These are phyloP conservation scores for Evernia prunastri DNA, from an alignment of 495 filamentous ascomycete genomes.

Conservation along the genomic window DNA sequence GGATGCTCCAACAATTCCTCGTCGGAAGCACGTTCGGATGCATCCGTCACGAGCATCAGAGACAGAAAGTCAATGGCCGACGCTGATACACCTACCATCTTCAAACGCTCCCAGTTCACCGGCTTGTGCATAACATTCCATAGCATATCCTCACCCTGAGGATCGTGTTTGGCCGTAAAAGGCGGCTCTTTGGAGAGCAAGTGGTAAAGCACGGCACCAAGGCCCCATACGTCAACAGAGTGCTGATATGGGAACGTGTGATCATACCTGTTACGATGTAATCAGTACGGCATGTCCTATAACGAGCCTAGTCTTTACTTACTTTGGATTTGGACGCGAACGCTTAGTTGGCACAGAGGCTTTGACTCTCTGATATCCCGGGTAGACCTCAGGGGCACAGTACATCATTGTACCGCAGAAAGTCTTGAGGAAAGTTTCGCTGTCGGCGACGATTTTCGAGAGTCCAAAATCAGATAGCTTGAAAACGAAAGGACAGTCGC, in stretches of 20 bases:
- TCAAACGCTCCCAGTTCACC: slow-evolving; percentile 55
- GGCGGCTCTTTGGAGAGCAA: slow-evolving; percentile 69
- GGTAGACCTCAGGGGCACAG: slow-evolving; percentile 93
- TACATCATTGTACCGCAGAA: slow-evolving; percentile 96
- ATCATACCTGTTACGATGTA: slow-evolving; percentile 29
- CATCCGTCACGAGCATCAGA: slow-evolving; percentile 68
- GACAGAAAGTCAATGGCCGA: slow-evolving; percentile 64
- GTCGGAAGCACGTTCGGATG: slow-evolving; percentile 61
- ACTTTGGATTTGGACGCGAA: slow-evolving; percentile 45
- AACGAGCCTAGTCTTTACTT: slow-evolving; percentile 1
- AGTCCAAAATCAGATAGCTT: slow-evolving; percentile 95
- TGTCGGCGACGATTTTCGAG: slow-evolving; percentile 81
- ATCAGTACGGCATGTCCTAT: slow-evolving; percentile 24
- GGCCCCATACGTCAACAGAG: slow-evolving; percentile 90
- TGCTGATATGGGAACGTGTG: slow-evolving; percentile 66
- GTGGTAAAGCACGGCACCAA: slow-evolving; percentile 84
- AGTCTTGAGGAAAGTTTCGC: slow-evolving; percentile 86
- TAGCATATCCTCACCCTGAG: not conserved
- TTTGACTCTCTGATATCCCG: slow-evolving; percentile 58
- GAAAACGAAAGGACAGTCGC: slow-evolving; percentile 62
- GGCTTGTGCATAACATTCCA: slow-evolving; percentile 58
- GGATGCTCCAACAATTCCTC: slow-evolving; percentile 54
- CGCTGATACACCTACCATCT: slow-evolving; percentile 50
- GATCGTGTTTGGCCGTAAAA: slow-evolving; percentile 70
- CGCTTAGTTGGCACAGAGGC: slow-evolving; percentile 44